Evolutionary conservation across 2,329 filamentous ascomycete genomes (phyloP), one percentile per base, ranked within the genome.

Genomic region (Paramyrothecium roridum): DNA sequence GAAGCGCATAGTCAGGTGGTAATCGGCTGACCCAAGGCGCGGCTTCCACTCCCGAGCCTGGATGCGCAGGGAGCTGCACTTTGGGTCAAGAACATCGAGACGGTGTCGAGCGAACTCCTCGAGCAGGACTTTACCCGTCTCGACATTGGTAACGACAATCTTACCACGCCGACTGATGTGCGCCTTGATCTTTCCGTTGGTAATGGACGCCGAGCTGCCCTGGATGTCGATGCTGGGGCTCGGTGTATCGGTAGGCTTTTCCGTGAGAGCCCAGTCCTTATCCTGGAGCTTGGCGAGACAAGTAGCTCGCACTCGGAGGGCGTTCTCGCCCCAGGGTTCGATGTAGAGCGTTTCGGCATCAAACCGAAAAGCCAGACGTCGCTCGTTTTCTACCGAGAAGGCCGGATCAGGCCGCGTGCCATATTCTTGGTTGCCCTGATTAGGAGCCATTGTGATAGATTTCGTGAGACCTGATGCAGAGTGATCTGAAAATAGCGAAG

Each of bases 11-110:
- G 82, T 85, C 11, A 86, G 70, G 54, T 81, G 76, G 63, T 81
- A 85, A 54, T 75, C 74, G 6, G 72, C 70, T 59, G 58, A 65
- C 67, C 81, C 81, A 0, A 74, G 67, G 6, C 78, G 75, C 0
- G 81, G 77, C 52, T 75, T 75, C 63, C 85, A 81, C 62, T 85
- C 82, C 21, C 83, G 79, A 1, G 81, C 80, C 58, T 81, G 73
- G 23, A 86, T 70, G 8, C 78, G 70, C 3, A 86, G 68, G 1
- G 82, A 77, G 58, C 79, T 83, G 66, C 78, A 80, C 65, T 83
- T 84, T 1, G 81, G 80, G 61, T 85, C 82, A 40, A 86, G 74
- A 7, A 78, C 56, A 0, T 71, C 65, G 2, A 50, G 48, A 30
- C 65, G 57, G 49, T 61, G 52, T 10, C 65, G 63, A n/a, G 61